phyloP scores from a whole-genome alignment of 257 asterid genomes.

The Cruciata laevipes region DNA sequence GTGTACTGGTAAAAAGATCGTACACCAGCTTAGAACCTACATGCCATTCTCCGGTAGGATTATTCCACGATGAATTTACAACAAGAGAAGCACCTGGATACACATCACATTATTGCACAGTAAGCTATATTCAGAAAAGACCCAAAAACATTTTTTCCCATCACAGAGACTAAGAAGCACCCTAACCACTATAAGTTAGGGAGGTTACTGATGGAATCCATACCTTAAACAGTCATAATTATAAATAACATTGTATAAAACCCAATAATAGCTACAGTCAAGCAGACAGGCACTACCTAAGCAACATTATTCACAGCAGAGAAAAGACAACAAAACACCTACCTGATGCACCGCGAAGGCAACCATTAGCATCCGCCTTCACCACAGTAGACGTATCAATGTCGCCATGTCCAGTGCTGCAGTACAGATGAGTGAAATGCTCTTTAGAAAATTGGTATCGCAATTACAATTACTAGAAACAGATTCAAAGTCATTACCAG shows the following conservation, averaged over 20 bases:
- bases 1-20: conserved; percentile 73
- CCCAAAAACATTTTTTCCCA: no score
- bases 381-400: conserved; percentile 82
- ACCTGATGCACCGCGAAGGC: conserved; percentile 87
- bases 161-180: no score
- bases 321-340: conserved; percentile 4
- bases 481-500: conserved; percentile 43
- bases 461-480: neutral
- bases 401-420: conserved; percentile 95
- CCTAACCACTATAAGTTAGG: no score
- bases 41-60: conserved; percentile 94
- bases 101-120: neutral
- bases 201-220: neutral
- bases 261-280: neutral
- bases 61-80: conserved; percentile 78
- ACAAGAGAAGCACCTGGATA: conserved; percentile 58
- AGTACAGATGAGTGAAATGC: conserved; percentile 12
- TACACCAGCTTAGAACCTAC: conserved; percentile 81
- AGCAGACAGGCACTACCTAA: neutral
- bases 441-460: neutral
- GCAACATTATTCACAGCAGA: neutral
- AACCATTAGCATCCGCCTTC: conserved; percentile 68
- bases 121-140: no score
- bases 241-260: neutral
- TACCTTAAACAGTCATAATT: neutral